Evolutionary conservation across 176 grass and related monocot genomes (phyloP).

Genomic region (Bromus sterilis): DNA sequence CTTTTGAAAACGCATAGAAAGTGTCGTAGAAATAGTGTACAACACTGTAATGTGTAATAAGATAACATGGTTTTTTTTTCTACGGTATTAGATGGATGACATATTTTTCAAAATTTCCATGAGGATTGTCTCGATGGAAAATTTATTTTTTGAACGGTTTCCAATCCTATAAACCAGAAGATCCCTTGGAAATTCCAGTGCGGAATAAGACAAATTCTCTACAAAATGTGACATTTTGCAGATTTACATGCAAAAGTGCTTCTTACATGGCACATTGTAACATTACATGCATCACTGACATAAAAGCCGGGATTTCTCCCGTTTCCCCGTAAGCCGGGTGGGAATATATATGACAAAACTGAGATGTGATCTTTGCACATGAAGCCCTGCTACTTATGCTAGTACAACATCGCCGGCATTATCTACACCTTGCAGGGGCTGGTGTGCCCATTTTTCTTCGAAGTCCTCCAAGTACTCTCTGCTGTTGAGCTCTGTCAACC

Average conservation of each 20-base stretch:
- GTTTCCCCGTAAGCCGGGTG: background rate
- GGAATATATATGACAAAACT: background rate
- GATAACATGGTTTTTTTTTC: no score
- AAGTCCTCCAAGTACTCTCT: conserved; percentile 86
- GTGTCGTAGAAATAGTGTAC: background rate
- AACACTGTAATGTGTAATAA: no score
- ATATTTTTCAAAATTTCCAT: background rate
- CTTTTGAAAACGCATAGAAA: background rate
- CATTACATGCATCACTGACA: conserved; percentile 25
- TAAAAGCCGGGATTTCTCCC: background rate
- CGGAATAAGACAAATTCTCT: background rate
- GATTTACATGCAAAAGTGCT: background rate
- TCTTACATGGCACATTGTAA: conserved; percentile 6
- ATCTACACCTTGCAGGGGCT: conserved; percentile 19
- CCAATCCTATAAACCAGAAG: background rate
- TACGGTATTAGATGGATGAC: background rate
- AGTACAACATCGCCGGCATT: conserved; percentile 18
- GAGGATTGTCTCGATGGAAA: background rate
- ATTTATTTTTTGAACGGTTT: background rate
- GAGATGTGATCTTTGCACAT: background rate
- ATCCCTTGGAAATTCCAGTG: background rate
- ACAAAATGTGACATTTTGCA: background rate
- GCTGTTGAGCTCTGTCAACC: conserved; percentile 88
- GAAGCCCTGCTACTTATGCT: background rate
- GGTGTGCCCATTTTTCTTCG: conserved; percentile 31